Evolutionary conservation across 768 basidiomycete species (phyloP).

Genomic region (Flagelloscypha sp.): DNA sequence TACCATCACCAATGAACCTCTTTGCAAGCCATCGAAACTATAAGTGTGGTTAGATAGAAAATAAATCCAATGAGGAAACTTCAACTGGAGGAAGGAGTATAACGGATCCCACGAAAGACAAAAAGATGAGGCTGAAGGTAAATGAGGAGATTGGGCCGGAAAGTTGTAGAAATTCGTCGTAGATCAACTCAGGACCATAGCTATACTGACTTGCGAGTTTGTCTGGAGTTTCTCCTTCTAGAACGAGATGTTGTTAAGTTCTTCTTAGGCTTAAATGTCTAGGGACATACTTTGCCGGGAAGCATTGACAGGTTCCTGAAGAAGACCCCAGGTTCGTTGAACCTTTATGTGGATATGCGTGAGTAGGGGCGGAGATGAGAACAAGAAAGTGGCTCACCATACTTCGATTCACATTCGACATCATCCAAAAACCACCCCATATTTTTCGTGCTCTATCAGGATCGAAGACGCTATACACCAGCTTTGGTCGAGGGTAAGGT

Average conservation of each 20-base stretch:
- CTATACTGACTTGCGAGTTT: too few species aligned
- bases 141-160: constrained; percentile 32
- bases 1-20: constrained; percentile 42
- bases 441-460: constrained; percentile 24
- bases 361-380: too few species aligned
- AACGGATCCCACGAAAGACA: constrained; percentile 25
- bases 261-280: too few species aligned
- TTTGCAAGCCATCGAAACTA: constrained; percentile 54
- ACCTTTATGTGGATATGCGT: too few species aligned
- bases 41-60: neutral
- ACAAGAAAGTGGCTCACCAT: too few species aligned
- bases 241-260: too few species aligned
- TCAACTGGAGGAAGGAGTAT: constrained; percentile 30
- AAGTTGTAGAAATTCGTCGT: constrained; percentile 59
- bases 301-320: constrained; percentile 24
- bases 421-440: constrained; percentile 31
- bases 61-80: constrained; percentile 10
- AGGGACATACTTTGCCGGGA: too few species aligned
- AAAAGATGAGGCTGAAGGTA: constrained; percentile 27
- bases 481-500: constrained; percentile 16
- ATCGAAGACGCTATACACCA: constrained; percentile 30
- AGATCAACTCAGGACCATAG: constrained; percentile 70
- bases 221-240: too few species aligned
- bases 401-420: constrained; percentile 31
- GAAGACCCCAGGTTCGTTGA: constrained; percentile 38